Evolutionary conservation across 192 early-diverging fungal species (phyloP), one percentile per base, ranked within the genome.

Genomic region (Irineochytrium annulatum): DNA sequence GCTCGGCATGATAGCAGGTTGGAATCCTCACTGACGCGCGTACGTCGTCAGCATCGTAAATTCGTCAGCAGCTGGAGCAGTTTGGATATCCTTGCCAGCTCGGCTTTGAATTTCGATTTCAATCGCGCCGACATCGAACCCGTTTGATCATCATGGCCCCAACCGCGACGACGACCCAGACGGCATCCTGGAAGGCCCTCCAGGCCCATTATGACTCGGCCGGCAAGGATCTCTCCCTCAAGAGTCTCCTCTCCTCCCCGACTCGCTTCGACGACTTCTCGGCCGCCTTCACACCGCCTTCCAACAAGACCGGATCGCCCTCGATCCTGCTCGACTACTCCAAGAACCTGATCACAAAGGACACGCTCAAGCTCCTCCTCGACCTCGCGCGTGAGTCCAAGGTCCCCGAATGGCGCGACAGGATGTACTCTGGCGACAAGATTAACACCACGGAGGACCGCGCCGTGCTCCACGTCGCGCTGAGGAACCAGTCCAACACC

Each of bases 401-500:
- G 32, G 87, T 99, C 31, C 87, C 90, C 65, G 82, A 86, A 43
- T 91, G 89, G 80, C 89, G 96, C 60, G 77, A 84, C 62, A 86
- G 87, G 76, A 97, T 97, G 94, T 97, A 96, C 60, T 67, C 70
- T n/a, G 96, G 96, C 37, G 91, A 91, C 58, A 83, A 84, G 65
- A 97, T 98, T 77, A 98, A 98, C 79, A 91, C 92, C 59, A 98
- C 96, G 32, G 92, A 97, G 77, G 81, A 92, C 65, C 90, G 96
- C 31, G 89, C 96, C 4, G 96, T 98, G 43, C 84, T 98, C 30
- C 96, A 98, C 66, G 81, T 96, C 27, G 96, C 96, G 1, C 82
- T 98, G 33, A 85, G 96, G 59, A 97, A 98, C 70, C 58, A 57
- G 45, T 80, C 87, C 62, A 87, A 90, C 77, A 74, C 67, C 27